phyloP scores from a whole-genome alignment of 768 basidiomycete species.

The Coprinellus micaceus region DNA sequence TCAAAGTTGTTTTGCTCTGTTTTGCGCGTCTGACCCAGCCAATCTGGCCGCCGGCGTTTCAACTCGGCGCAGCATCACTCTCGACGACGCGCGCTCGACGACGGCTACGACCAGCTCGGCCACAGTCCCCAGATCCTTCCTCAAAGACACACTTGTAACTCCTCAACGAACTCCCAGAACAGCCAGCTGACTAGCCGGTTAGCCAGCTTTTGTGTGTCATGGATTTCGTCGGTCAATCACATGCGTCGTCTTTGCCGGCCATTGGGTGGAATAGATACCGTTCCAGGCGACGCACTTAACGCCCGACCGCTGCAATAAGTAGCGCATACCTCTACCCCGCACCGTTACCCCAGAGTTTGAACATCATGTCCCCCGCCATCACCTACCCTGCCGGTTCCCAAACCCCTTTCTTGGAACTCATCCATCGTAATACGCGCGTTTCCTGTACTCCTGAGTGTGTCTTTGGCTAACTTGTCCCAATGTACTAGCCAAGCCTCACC shows the following conservation, averaged over 20 bases:
- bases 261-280: no score
- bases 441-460: no score
- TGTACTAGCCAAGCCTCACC: constrained; percentile 45
- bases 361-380: constrained; percentile 42
- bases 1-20: constrained; percentile 21
- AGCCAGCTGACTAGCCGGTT: no score
- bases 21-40: constrained; percentile 7
- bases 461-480: no score
- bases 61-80: neutral
- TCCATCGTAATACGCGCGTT: no score
- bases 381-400: constrained; percentile 38
- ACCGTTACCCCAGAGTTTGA: neutral
- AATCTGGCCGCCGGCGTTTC: neutral
- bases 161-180: no score
- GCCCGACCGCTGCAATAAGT: no score
- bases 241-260: no score
- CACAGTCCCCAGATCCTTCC: neutral
- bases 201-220: no score
- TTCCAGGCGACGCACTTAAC: neutral
- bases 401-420: constrained; percentile 60
- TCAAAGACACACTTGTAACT: no score
- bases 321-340: neutral
- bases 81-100: neutral
- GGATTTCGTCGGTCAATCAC: no score
- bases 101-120: neutral